A percentile compares a stretch with the other conserved stretches of the same genome.
phyloP scores from a whole-genome alignment of 2,329 filamentous ascomycete species.

The Berkeleyomyces basicola region DNA sequence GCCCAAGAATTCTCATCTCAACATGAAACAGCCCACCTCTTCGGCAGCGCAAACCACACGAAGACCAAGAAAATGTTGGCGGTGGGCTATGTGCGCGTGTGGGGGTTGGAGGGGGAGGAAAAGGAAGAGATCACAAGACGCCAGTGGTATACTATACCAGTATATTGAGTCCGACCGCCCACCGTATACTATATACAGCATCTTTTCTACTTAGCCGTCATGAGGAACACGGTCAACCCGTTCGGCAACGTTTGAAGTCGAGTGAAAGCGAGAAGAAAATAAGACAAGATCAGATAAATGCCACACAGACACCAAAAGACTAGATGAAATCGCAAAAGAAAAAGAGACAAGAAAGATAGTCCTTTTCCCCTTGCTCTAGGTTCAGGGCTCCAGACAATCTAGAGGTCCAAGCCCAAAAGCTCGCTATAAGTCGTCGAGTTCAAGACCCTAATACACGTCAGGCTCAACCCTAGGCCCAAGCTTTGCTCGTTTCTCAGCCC shows the following conservation, averaged over 20 bases:
- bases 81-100: not conserved
- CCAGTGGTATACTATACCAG: not conserved
- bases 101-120: not conserved
- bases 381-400: not conserved
- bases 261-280: not conserved
- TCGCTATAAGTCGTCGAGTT: not conserved
- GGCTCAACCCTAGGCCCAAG: not conserved
- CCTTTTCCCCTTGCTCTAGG: not conserved
- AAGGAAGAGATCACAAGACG: not conserved
- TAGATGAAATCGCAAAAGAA: not conserved
- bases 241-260: constrained; percentile 1
- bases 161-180: not conserved
- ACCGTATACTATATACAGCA: not conserved
- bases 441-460: not conserved
- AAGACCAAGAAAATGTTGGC: not conserved
- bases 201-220: not conserved
- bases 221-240: not conserved
- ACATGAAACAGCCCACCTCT: not conserved
- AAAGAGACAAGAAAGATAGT: not conserved
- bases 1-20: not conserved
- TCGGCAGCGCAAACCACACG: not conserved
- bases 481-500: not conserved
- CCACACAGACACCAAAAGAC: not conserved
- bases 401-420: not conserved
- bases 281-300: not conserved